phyloP scores from a whole-genome alignment of 345 rosid species.

The Carallia pectinifolia region DNA sequence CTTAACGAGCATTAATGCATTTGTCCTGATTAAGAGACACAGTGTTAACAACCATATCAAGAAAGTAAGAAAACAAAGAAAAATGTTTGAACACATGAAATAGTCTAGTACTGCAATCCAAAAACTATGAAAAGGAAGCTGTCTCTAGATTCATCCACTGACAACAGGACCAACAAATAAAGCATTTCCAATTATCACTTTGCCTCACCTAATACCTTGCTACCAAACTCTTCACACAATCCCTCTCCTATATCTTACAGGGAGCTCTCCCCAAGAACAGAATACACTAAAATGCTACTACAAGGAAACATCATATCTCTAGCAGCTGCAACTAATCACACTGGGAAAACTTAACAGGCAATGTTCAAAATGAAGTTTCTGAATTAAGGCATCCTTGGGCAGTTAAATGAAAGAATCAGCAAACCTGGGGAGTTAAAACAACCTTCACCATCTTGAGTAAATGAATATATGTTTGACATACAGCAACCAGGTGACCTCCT shows the following conservation, averaged over 20 bases:
- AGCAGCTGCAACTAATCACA: conserved; percentile 1
- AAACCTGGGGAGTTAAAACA: conserved; percentile 62
- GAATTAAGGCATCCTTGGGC: background rate
- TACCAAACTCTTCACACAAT: background rate
- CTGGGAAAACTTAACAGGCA: background rate
- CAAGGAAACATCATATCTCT: background rate
- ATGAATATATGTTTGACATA: conserved; percentile 48
- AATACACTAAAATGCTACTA: too few species aligned
- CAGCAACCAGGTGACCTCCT: conserved; percentile 44
- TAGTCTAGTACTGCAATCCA: background rate
- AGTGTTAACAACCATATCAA: too few species aligned
- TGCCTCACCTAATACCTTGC: background rate
- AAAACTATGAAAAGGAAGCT: background rate
- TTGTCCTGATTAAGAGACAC: too few species aligned
- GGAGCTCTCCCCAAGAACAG: background rate
- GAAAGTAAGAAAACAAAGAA: too few species aligned
- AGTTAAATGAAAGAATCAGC: conserved; percentile 13
- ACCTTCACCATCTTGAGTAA: conserved; percentile 47
- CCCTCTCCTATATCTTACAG: background rate
- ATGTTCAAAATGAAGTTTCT: conserved; percentile 2
- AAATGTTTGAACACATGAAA: too few species aligned
- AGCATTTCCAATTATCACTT: background rate
- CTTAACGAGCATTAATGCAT: too few species aligned
- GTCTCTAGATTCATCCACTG: too few species aligned
- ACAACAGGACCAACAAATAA: background rate